These are phyloP conservation scores for Aegle marmelos DNA, from an alignment of 345 rosid genomes.

Conservation along the genomic window DNA sequence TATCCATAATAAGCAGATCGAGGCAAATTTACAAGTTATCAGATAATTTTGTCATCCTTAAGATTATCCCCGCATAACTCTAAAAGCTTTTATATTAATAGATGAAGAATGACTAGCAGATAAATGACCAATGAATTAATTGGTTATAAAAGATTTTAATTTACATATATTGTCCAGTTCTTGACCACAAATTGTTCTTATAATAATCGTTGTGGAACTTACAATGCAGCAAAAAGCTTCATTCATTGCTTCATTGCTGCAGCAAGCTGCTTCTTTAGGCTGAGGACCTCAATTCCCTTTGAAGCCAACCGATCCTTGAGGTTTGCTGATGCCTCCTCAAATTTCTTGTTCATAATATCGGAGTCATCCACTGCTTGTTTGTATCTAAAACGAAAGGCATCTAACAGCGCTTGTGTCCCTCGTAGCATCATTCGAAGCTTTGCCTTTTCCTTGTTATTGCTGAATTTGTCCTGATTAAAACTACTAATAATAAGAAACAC, in stretches of 20 bases:
- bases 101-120: background rate
- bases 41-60: no score
- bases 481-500: background rate
- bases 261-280: constrained; percentile 72
- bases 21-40: no score
- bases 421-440: constrained; percentile 74
- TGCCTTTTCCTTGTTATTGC: constrained; percentile 49
- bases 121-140: background rate
- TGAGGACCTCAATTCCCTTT: constrained; percentile 50
- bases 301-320: constrained; percentile 61
- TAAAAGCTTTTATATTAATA: no score
- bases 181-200: background rate
- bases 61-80: no score
- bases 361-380: constrained; percentile 43
- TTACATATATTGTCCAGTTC: background rate
- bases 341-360: constrained; percentile 59
- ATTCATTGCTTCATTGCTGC: constrained; percentile 12
- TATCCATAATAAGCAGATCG: no score
- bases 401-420: constrained; percentile 71
- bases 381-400: constrained; percentile 51
- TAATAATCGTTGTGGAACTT: background rate
- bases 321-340: constrained; percentile 56
- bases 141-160: background rate
- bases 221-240: background rate
- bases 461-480: constrained; percentile 41